Conservation (phyloP, 2,329 filamentous ascomycete genomes). For the Elsinoe arachidis region DNA sequence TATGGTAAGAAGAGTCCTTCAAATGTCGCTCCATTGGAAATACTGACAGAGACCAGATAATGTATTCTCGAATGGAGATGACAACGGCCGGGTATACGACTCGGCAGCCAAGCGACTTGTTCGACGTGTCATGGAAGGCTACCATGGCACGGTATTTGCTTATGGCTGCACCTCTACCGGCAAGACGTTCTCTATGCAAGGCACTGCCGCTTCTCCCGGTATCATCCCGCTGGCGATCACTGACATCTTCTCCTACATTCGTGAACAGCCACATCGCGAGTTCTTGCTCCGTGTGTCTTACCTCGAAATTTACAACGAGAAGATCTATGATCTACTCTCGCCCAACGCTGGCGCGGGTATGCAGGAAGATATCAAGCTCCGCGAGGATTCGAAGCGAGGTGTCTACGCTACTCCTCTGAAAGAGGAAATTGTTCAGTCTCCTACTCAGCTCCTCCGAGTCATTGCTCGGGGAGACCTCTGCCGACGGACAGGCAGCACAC, state of each 20-base stretch:
- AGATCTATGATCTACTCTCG: constrained; percentile 85
- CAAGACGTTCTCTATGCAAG: constrained; percentile 99
- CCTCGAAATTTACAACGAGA: constrained; percentile 97
- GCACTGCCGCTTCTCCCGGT: constrained; percentile 86
- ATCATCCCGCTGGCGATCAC: constrained; percentile 96
- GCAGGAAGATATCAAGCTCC: constrained; percentile 87
- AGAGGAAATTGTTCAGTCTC: constrained; percentile 97
- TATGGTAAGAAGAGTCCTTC: constrained; percentile 57
- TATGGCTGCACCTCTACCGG: constrained; percentile 99
- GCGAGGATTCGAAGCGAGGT: constrained; percentile 90
- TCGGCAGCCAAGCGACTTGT: constrained; percentile 88
- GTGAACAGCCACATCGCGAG: constrained; percentile 88
- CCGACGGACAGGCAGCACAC: constrained; percentile 82
- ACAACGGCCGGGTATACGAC: constrained; percentile 93
- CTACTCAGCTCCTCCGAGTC: constrained; percentile 85
- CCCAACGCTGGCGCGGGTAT: constrained; percentile 53
- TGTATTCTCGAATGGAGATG: constrained; percentile 87
- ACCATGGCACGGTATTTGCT: constrained; percentile 95
- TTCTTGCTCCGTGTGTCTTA: constrained; percentile 95
- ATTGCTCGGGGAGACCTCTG: constrained; percentile 92
- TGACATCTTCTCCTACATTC: constrained; percentile 98
- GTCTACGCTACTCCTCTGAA: constrained; percentile 95
- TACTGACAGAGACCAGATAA: constrained; percentile 57
- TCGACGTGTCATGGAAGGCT: constrained; percentile 95
- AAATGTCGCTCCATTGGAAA: background rate